Base-by-base conservation (phyloP, 306 rosid genomes). In the Gastrolobium villosum region DNA sequence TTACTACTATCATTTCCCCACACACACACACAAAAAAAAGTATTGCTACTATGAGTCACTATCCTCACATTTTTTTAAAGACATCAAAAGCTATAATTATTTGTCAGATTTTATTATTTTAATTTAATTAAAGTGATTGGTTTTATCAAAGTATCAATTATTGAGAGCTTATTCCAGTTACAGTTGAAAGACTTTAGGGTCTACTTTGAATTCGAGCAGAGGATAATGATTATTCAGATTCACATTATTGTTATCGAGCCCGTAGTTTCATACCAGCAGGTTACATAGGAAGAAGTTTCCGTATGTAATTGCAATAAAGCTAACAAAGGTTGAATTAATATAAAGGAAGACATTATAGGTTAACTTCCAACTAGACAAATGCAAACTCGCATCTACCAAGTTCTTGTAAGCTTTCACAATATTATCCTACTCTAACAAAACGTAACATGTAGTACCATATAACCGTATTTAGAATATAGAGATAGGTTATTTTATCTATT, bases 81-180 rank as follows among this genome's bases (percentile, higher is more conserved):
- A 37, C 26, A 71, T 28, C 52, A 55, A 46, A 20, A 20, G 26
- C 26, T 20, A 20, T 20, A 20, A 53, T 4, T 61, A 1, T 10
- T 0, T 54, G 32, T 6, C 39, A 46, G 65, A 1, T 10, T 8
- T 55, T 28, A 28, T 39, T 62, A 31, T 62, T 48, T 52, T n/a
- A 53, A 65, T 80, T 26, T 1, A n/a, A 39, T 36, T 61, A n/a
- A n/a, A 50, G 5, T 14, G 45, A 46, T 36, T n/a, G 5, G 15
- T 52, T 39, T 4, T 31, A 30, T 10, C 7, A 52, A n/a, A 30
- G 57, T 35, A 44, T 67, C 69, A 67, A 39, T 79, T 7, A 61
- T 68, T 4, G 64, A 71, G 48, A 26, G 78, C 3, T 36, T 10
- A 46, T 77, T 60, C 14, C 9, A 59, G 79, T 34, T 14, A 59